These are phyloP conservation scores for Starmerella kuoi DNA, from an alignment of 805 yeast genomes.

Conservation along the genomic window DNA sequence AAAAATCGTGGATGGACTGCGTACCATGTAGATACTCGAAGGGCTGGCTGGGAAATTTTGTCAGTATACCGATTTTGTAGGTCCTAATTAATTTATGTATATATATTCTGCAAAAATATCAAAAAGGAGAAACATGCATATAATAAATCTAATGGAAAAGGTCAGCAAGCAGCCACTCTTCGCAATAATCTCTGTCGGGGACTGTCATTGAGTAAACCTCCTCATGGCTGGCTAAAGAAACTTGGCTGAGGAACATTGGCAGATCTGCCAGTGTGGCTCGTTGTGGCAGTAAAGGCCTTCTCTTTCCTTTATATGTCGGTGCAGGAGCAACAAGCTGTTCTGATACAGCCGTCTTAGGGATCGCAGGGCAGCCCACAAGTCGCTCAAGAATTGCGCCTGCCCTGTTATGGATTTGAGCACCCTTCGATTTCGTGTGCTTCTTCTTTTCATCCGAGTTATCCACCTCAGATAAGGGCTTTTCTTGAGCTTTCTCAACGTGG, in stretches of 20 bases:
- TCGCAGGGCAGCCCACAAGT: conserved; percentile 26
- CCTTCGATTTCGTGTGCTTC: not conserved
- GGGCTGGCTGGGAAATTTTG: conserved; percentile 93
- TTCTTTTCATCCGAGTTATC: not conserved
- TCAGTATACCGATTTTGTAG: conserved; percentile 51
- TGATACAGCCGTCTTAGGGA: conserved; percentile 6
- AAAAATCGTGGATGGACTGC: conserved; percentile 41
- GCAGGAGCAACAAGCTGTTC: conserved; percentile 9
- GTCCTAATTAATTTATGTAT: not conserved
- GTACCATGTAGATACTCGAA: conserved; percentile 45
- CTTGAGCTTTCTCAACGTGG: not conserved
- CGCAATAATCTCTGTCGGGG: conserved; percentile 38
- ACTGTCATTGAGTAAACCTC: conserved; percentile 43
- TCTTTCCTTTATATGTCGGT: conserved; percentile 7
- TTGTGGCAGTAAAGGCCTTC: conserved; percentile 23
- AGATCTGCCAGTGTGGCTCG: conserved; percentile 30
- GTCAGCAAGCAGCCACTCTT: conserved; percentile 48
- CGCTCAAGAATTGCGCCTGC: conserved; percentile 21
- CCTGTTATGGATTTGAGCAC: not conserved
- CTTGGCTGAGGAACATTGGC: conserved; percentile 50
- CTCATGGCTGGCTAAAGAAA: conserved; percentile 55
- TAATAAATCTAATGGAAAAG: conserved; percentile 26
- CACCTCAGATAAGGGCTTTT: not conserved
- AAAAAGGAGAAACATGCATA: not conserved
- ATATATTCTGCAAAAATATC: not conserved